Base-by-base conservation (phyloP, 148 eudicot genomes). In the Rhododendron ferrugineum region DNA sequence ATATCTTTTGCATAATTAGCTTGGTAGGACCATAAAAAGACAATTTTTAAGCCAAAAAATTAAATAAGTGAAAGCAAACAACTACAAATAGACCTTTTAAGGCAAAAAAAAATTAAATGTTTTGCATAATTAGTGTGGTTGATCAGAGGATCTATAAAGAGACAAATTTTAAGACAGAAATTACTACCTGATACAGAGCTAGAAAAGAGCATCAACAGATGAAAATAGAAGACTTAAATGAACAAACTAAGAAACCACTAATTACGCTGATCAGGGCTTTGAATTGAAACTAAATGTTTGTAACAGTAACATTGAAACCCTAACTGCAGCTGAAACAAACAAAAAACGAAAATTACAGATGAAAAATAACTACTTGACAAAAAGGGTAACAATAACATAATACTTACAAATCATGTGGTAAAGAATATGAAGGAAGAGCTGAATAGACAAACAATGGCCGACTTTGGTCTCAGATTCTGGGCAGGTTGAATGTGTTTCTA, bases 371-470 rank as follows among this genome's bases (percentile, higher is more conserved):
- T 66, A 56, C 58, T 73, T 58, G 20, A 28, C 56, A 52, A 60
- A 76, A 85, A 87, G 81, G 74, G 75, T 56, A 74, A 81, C 68
- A 62, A 66, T 56, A 74, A 81, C 68, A 62, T 70, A 78, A 26
- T 78, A 89, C 97, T 89, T 87, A 94, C 97, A 89, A 92, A 86
- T 90, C 92, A 94, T 90, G 86, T 30, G 42, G 88, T 30, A 5
- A 70, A 70, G 34, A 30, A 30, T 70, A 4, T 26, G 87, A 86
- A 85, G 70, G 52, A 85, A 79, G 83, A 84, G 10, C 78, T 16
- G 44, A 70, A 3, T 4, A 11, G 60, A 73, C 18, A 22, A 47
- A 83, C 58, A 79, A 79, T 50, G 68, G 88, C 87, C 82, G 86
- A 72, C 78, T 85, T 91, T 83, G 75, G 49, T 50, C 76, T 37